These are phyloP conservation scores for Vanrija sp. DNA, from an alignment of 1,284 basidiomycete genomes.

Conservation along the genomic window DNA sequence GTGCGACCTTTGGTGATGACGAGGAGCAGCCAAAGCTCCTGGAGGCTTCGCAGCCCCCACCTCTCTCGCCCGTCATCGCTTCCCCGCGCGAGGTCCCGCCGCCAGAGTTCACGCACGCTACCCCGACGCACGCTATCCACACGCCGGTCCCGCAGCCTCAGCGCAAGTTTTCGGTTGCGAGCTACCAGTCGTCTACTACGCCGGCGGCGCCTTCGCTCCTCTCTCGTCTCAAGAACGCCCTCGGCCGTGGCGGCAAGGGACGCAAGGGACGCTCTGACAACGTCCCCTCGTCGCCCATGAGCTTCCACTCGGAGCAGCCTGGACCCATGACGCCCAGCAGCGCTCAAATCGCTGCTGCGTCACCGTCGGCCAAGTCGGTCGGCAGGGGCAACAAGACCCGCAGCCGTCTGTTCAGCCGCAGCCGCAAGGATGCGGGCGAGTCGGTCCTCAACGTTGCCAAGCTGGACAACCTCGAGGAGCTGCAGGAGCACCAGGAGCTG, in stretches of 20 bases:
- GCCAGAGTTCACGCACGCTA: neutral
- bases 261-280: neutral
- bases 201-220: constrained; percentile 5
- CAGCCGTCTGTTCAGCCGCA: constrained; percentile 6
- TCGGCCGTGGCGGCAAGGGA: constrained; percentile 2
- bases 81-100: constrained; percentile 8
- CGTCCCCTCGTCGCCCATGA: constrained; percentile 11
- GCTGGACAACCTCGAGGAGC: constrained; percentile 1
- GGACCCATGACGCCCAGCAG: neutral
- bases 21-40: neutral
- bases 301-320: constrained; percentile 12
- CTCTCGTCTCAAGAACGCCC: constrained; percentile 12
- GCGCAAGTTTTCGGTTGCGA: too few species aligned
- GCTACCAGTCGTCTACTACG: neutral
- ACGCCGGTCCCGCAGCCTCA: neutral
- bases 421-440: neutral
- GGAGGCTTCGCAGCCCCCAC: neutral
- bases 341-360: neutral
- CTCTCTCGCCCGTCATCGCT: constrained; percentile 6
- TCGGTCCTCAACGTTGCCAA: neutral
- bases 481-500: neutral
- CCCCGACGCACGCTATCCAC: neutral
- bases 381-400: constrained; percentile 7
- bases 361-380: neutral
- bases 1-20: constrained; percentile 18